Base-by-base conservation (phyloP, 305 asterid genomes). In the Euphrasia arctica region DNA sequence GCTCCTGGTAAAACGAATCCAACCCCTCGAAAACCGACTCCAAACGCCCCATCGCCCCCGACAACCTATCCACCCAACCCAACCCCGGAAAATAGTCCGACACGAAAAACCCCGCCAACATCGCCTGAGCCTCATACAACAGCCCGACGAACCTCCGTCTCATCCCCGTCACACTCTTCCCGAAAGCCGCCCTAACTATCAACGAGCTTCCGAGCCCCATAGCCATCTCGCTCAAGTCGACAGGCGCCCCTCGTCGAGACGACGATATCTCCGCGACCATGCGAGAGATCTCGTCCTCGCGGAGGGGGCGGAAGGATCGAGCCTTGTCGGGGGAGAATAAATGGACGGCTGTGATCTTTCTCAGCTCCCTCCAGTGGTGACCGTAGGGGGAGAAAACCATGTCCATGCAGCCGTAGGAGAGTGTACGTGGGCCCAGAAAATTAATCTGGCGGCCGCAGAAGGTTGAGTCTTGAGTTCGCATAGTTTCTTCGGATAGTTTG, bases 61-160 rank as follows among this genome's bases (percentile, higher is more conserved):
- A 9, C 2, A 56, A 11, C 2, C n/a, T 56, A 31, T 56, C 61
- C 14, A 56, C 42, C 61, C 61, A 56, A 10, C 61, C 61, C 1
- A 56, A 28, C 4, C 4, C 11, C 6, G 61, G 61, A 56, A 27
- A 56, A 10, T 56, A 56, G 31, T 56, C 61, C 15, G 61, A 56
- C 22, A 29, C 42, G 41, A 56, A 56, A 31, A 28, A 56, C 14
- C 5, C 39, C 1, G 9, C 42, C 61, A 28, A 0, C 61, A 12
- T 0, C 42, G 61, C 61, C 9, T 56, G 61, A 31, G 61, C 15
- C 39, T 31, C 18, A 1, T 27, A 9, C 22, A 56, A n/a, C 11
- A 56, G 61, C 61, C 7, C 61, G 14, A 28, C 61, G 6, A 56
- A 56, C 61, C 61, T 27, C 7, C 61, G n/a, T 7, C 10, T 56